phyloP scores from a whole-genome alignment of 2,329 filamentous ascomycete species.

The Lizonia empirigonia region DNA sequence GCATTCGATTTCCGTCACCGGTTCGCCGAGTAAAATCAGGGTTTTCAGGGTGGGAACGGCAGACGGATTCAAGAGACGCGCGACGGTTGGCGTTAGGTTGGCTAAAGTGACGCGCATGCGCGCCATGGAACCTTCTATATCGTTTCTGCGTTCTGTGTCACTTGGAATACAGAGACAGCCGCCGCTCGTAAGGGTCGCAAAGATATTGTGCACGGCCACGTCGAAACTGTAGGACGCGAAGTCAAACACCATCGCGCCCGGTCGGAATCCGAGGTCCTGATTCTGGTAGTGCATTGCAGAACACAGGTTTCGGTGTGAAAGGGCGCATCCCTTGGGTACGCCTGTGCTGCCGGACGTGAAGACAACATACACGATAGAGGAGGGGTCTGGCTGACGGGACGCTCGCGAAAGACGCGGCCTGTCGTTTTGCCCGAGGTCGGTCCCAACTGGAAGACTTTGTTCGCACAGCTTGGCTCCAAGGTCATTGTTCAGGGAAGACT shows the following conservation, averaged over 20 bases:
- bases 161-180: neutral
- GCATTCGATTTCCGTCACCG: constrained; percentile 17
- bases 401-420: neutral
- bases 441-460: too few relatives aligned
- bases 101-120: neutral
- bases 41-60: constrained; percentile 40
- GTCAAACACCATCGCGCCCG: neutral
- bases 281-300: neutral
- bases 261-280: neutral
- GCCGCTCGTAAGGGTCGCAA: neutral
- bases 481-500: neutral
- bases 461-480: neutral
- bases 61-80: neutral
- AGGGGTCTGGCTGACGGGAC: neutral
- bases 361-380: neutral
- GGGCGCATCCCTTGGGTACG: neutral
- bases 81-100: neutral
- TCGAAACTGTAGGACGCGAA: neutral
- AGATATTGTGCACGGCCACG: neutral
- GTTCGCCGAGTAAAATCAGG: constrained; percentile 50
- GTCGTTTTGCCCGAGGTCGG: neutral
- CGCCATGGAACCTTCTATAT: too few relatives aligned
- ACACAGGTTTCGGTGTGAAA: neutral
- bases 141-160: neutral
- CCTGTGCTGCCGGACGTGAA: neutral